A percentile compares a stretch with the other conserved stretches of the same genome.
These are phyloP conservation scores for Verticillium tricorpus DNA, from an alignment of 2,329 filamentous ascomycete species.

Conservation along the genomic window DNA sequence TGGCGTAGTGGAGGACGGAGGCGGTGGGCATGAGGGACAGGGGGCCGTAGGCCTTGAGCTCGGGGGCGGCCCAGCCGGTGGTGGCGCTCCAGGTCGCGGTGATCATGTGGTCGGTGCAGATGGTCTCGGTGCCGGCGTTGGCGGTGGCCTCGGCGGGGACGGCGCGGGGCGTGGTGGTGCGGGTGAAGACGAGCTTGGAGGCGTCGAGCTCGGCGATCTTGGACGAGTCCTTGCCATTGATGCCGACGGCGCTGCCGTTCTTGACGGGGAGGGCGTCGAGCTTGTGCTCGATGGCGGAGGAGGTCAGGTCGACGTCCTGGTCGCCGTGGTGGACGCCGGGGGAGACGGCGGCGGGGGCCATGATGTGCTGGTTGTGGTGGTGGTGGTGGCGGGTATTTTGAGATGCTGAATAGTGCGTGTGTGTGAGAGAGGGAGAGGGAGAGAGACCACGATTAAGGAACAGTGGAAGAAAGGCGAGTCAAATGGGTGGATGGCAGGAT, in stretches of 20 bases:
- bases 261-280: slow-evolving; percentile 26
- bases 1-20: slow-evolving; percentile 81
- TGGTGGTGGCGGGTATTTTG: background rate
- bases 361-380: slow-evolving; percentile 5
- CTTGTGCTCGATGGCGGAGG: slow-evolving; percentile 47
- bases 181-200: slow-evolving; percentile 59
- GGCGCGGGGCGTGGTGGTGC: slow-evolving; percentile 43
- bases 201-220: slow-evolving; percentile 59
- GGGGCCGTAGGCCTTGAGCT: slow-evolving; percentile 73
- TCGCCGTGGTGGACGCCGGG: slow-evolving; percentile 35
- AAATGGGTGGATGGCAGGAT: background rate
- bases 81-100: slow-evolving; percentile 62
- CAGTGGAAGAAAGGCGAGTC: background rate
- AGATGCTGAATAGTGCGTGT: slow-evolving; percentile 1
- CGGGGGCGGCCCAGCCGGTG: slow-evolving; percentile 68
- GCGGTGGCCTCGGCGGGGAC: slow-evolving; percentile 48
- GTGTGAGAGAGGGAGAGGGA: background rate
- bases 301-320: slow-evolving; percentile 47
- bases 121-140: slow-evolving; percentile 43
- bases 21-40: slow-evolving; percentile 76
- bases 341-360: slow-evolving; percentile 22
- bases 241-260: slow-evolving; percentile 23
- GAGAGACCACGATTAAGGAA: background rate
- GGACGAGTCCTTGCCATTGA: slow-evolving; percentile 60
- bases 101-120: slow-evolving; percentile 86